Base-by-base conservation (phyloP, 2,329 filamentous ascomycete species). In the Cercospora nicotianae region DNA sequence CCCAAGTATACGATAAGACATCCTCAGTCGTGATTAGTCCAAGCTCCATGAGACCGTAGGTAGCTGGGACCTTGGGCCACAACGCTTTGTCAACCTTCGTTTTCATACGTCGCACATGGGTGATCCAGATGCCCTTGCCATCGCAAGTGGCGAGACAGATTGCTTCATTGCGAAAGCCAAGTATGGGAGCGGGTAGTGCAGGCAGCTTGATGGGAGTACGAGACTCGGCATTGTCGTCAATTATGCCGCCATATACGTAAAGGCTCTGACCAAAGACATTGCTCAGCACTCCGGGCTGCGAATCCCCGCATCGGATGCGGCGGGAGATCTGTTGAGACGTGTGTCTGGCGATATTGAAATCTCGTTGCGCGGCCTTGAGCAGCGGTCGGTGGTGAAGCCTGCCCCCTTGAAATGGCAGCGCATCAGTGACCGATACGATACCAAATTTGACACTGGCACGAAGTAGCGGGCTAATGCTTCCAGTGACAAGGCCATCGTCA, bases 1-100 rank as follows among this genome's bases (percentile, higher is more conserved):
- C 62, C 72, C 72, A 73, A 9, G 70, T 51, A 18, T 74, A 64
- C 5, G 66, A 59, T 1, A 60, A 59, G 28, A 73, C 36, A 16
- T 75, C 68, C 9, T 68, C 58, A 12, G 64, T 33, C 18, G 72
- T 73, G 33, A 81, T 53, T 13, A 81, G 66, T 3, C 78, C 79
- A 28, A 82, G 72, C 64, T 79, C 72, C 9, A 74, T 36, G 12
- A 82, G 75, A 4, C 79, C 77, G 5, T 72, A 70, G 1, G 77
- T 75, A 0, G 80, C 80, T 0, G 80, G 79, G 0, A 81, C 77
- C 62, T 82, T 82, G 28, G 80, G 80, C 80, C 79, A 81, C 7
- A 82, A 74, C 20, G 79, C 75, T 28, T 74, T 70, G 68, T 81
- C 80, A 8, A 71, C 69, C 70, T 79, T 80, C 58, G 72, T 72